These are phyloP conservation scores for Davidsoniella australis DNA, from an alignment of 2,329 filamentous ascomycete genomes.

Conservation along the genomic window DNA sequence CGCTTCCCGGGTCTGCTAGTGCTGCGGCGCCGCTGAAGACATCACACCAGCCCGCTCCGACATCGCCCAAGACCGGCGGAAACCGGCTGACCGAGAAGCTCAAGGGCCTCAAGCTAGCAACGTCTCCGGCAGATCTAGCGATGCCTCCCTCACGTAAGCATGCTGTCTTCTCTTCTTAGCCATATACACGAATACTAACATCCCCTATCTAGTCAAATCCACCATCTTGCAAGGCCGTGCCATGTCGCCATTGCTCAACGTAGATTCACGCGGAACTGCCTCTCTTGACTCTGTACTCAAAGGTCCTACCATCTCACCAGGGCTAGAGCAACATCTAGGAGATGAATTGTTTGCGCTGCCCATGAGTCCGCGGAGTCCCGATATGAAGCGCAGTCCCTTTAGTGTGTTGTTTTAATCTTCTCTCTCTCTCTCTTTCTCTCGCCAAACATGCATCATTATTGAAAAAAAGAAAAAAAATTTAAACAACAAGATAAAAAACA, in stretches of 20 bases:
- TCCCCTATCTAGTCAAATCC: constrained; percentile 6
- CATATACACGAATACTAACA: not conserved
- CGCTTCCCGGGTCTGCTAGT: constrained; percentile 14
- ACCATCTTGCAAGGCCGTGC: constrained; percentile 12
- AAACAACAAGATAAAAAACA: not conserved
- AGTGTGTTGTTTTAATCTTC: constrained; percentile 26
- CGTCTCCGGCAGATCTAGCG: constrained; percentile 12
- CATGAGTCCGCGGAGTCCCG: constrained; percentile 70
- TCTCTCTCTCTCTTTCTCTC: not conserved
- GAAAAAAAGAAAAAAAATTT: not conserved
- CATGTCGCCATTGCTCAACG: constrained; percentile 7
- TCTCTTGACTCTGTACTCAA: constrained; percentile 10
- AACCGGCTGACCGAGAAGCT: constrained; percentile 12
- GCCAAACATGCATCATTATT: constrained; percentile 2
- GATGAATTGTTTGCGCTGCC: constrained; percentile 79
- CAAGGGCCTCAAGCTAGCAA: constrained; percentile 11
- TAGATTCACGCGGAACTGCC: constrained; percentile 5
- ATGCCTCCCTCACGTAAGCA: constrained; percentile 10
- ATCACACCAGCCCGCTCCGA: not conserved
- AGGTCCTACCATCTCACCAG: not conserved
- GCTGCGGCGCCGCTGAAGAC: not conserved
- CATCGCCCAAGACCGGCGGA: not conserved
- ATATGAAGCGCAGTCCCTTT: constrained; percentile 74
- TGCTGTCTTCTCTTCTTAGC: not conserved
- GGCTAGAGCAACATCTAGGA: constrained; percentile 27